Evolutionary conservation across 2,329 filamentous ascomycete species (phyloP), one percentile per base, ranked within the genome.

Genomic region (Rhinocladiella mackenziei): DNA sequence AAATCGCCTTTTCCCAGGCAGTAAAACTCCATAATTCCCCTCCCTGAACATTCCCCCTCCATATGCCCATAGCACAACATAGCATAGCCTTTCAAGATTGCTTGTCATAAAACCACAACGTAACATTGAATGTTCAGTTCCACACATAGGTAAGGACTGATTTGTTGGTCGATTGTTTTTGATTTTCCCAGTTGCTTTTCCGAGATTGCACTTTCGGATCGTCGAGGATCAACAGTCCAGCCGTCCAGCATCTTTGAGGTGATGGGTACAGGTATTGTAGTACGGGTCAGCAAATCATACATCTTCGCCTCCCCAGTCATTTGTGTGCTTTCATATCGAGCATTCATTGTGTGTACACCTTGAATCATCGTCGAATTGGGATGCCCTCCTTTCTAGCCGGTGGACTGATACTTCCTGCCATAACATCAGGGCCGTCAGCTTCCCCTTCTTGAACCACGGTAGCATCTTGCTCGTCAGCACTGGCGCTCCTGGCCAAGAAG

Each of bases 401-500:
- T 26, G 71, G 70, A 50, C 69, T 74, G 34, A 67, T 61, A 53
- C 64, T 68, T 18, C 58, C 52, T 30, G 48, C 50, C 33, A 58
- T 55, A 31, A 64, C 69, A 20, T 35, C 56, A 39, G 58, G 56
- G 18, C 50, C 56, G 26, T 58, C 57, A 20, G 72, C 67, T 56
- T 75, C 68, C 29, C 60, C 60, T 48, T 70, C 69, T 36, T 70
- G 62, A 50, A 80, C 72, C 45, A 85, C 81, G 40, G 69, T 48
- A 28, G 18, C 55, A 20, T 65, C 65, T 26, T 56, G 56, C 26
- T 71, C 70, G 44, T 78, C 75, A 8, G 75, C 79, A 62, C 81
- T 94, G 5, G 86, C 88, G 68, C 89, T 86, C 53, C 86, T 78
- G 64, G 94, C 81, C 62, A 95, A 72, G 64, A 87, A 88, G 70